Conservation (phyloP, 2,329 filamentous ascomycete genomes). For the Alternaria dauci region DNA sequence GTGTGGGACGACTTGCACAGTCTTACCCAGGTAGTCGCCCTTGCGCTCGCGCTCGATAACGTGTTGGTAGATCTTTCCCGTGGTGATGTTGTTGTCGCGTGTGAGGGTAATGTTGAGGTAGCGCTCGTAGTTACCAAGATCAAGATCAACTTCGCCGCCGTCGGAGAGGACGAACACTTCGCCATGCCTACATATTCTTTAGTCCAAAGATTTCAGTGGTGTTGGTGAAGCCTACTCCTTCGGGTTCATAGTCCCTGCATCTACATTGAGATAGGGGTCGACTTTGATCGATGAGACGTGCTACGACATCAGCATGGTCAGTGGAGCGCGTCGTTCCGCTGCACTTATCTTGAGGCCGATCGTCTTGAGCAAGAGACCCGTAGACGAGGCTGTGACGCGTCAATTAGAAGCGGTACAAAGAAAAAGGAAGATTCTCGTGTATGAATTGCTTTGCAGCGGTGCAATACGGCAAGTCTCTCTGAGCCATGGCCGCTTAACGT, state of each 20-base stretch:
- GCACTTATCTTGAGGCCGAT: constrained; percentile 76
- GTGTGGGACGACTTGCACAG: constrained; percentile 91
- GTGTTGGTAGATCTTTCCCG: constrained; percentile 92
- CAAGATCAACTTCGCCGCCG: constrained; percentile 78
- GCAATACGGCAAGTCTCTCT: not conserved
- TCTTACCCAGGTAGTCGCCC: constrained; percentile 85
- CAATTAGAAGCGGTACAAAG: constrained; percentile 15
- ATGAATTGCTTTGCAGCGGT: not conserved
- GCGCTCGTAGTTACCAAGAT: constrained; percentile 79
- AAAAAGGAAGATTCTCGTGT: not conserved
- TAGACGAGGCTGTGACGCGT: constrained; percentile 68
- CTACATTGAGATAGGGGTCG: constrained; percentile 78
- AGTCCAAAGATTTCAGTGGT: constrained; percentile 8
- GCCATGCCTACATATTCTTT: constrained; percentile 68
- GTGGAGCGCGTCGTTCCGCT: constrained; percentile 23
- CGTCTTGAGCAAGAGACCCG: constrained; percentile 80
- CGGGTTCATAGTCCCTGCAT: constrained; percentile 76
- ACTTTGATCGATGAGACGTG: constrained; percentile 74
- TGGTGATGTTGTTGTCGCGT: constrained; percentile 94
- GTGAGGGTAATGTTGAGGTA: constrained; percentile 85
- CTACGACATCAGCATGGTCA: constrained; percentile 46
- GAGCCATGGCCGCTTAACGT: not conserved
- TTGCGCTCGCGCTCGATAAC: constrained; percentile 79
- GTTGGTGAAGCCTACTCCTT: constrained; percentile 62
- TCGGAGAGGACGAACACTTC: constrained; percentile 90